Percentiles rank a stretch among this genome's conserved stretches.
Evolutionary conservation across 768 basidiomycete genomes (phyloP).

Genomic region (Leccinum imitatum): DNA sequence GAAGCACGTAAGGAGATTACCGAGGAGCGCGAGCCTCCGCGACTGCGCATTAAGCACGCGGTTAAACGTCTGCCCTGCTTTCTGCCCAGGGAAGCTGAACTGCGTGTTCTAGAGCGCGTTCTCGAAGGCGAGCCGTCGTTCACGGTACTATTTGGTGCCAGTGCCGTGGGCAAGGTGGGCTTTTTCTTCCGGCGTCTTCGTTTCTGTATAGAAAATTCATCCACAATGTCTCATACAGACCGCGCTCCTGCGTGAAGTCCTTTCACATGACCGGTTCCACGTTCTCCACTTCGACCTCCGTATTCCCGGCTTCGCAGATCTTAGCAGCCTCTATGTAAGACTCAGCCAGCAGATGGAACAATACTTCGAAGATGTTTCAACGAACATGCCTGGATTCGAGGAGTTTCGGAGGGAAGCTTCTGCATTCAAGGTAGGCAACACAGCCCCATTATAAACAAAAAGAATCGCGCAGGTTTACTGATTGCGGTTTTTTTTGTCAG

Average conservation of each 20-base stretch:
- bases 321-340: slow-evolving; percentile 73
- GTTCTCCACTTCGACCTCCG: slow-evolving; percentile 83
- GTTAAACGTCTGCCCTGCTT: slow-evolving; percentile 77
- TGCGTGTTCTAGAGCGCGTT: slow-evolving; percentile 60
- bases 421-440: slow-evolving; percentile 67
- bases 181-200: neutral
- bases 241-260: slow-evolving; percentile 73
- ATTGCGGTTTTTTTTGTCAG: slow-evolving; percentile 36
- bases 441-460: neutral
- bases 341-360: slow-evolving; percentile 80
- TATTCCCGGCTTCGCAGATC: slow-evolving; percentile 81
- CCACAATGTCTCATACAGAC: slow-evolving; percentile 46
- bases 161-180: slow-evolving; percentile 74
- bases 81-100: slow-evolving; percentile 66
- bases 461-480: neutral
- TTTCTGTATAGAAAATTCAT: slow-evolving; percentile 4
- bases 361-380: slow-evolving; percentile 68
- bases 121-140: slow-evolving; percentile 73
- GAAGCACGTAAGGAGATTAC: slow-evolving; percentile 75
- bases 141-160: slow-evolving; percentile 78
- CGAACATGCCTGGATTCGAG: slow-evolving; percentile 58
- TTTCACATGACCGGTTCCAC: slow-evolving; percentile 66
- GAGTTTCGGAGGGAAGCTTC: slow-evolving; percentile 74
- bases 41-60: slow-evolving; percentile 71
- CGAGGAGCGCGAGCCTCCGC: slow-evolving; percentile 64